Percentiles rank a stretch among this genome's conserved stretches.
These are phyloP conservation scores for Lentinula sp. DNA, from an alignment of 768 basidiomycete genomes.

Conservation along the genomic window DNA sequence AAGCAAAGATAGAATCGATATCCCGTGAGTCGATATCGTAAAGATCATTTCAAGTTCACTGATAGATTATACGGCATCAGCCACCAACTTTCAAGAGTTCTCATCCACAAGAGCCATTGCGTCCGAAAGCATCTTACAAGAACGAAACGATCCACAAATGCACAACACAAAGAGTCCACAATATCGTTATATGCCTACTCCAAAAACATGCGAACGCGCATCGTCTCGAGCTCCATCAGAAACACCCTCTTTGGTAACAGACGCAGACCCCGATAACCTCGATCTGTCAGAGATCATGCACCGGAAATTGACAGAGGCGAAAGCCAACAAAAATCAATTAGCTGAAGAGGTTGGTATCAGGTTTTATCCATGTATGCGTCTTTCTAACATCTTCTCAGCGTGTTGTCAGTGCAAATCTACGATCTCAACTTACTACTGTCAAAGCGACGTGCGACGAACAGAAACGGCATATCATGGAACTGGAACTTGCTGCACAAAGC, in stretches of 20 bases:
- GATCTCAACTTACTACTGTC: conserved; percentile 11
- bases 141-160: background rate
- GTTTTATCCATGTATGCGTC: conserved; percentile 8
- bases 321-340: conserved; percentile 16
- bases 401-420: conserved; percentile 11
- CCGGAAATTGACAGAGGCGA: conserved; percentile 16
- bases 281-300: conserved; percentile 16
- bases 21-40: background rate
- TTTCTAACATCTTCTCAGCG: conserved; percentile 4
- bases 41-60: no score
- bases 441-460: conserved; percentile 11
- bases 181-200: background rate
- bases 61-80: background rate
- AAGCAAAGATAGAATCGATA: background rate
- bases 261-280: conserved; percentile 12
- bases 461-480: conserved; percentile 11
- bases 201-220: background rate
- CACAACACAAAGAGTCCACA: background rate
- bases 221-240: background rate
- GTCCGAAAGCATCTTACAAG: background rate
- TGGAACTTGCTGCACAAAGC: conserved; percentile 12
- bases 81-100: background rate
- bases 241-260: background rate
- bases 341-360: conserved; percentile 16
- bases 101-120: background rate